Base-by-base conservation (phyloP, 2,329 filamentous ascomycete genomes). In the Diatrype stigma region DNA sequence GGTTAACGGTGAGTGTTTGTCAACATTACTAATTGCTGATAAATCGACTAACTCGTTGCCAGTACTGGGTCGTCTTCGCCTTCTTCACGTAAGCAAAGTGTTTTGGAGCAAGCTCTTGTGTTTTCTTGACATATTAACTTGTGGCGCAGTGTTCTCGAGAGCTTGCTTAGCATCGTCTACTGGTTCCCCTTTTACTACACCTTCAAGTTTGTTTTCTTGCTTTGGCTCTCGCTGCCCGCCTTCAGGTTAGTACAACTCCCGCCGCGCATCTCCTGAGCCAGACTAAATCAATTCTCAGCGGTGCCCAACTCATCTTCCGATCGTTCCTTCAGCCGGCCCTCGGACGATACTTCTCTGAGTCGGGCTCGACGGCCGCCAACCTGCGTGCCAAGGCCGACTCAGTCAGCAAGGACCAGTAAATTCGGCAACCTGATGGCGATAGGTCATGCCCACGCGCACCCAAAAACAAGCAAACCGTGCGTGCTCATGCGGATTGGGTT, bases 161-260 rank as follows among this genome's bases (percentile, higher is more conserved):
- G 87, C 72, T 80, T 88, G 55, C 75, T 95, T 66, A 91, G 81
- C 74, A 87, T 90, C 57, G 88, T 93, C 57, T 94, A 94, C 82
- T 95, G 89, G 89, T 90, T 95, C 79, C 88, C 94, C 69, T 99
- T 99, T 80, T 99, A 99, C 87, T 99, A 90, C 77, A 93, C 92
- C 70, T 97, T 99, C 88, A 99, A 99, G 84, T 96, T 99, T 70
- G 79, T 95, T 69, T 88, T 97, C 72, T 82, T 97, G 65, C 86
- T 99, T 71, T 99, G 94, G 94, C 91, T 99, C 77, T 86, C 93
- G 63, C 90, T 99, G 67, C 94, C 94, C 72, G 82, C 89, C 73
- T 96, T 95, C 79, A 80, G 80, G 93, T 96, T 86, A 70, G 87
- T 77, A 50, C 17, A 42, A n/a, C 51, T 49, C 46, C 32, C 51